phyloP scores from a whole-genome alignment of 768 basidiomycete genomes.

The Trametes cubensis region DNA sequence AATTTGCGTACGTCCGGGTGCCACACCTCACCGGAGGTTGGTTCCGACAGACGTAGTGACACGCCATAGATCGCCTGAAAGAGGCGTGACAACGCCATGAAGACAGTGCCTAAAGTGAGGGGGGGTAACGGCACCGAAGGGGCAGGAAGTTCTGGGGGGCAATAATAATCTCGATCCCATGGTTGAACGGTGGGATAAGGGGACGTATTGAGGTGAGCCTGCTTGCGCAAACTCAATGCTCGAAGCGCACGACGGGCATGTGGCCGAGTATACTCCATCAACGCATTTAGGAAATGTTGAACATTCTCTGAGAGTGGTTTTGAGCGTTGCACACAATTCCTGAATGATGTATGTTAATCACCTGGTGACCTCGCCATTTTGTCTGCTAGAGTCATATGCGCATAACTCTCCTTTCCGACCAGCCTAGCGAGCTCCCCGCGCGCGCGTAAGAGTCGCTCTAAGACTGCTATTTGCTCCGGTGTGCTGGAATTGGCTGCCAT shows the following conservation, averaged over 20 bases:
- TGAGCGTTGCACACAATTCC: no score
- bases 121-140: slow-evolving; percentile 74
- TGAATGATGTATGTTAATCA: no score
- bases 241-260: slow-evolving; percentile 75
- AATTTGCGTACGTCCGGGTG: slow-evolving; percentile 86
- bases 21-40: slow-evolving; percentile 84
- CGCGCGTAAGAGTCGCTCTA: slow-evolving; percentile 76
- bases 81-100: slow-evolving; percentile 88
- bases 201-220: slow-evolving; percentile 62
- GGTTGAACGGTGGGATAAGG: slow-evolving; percentile 73
- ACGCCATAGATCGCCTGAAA: slow-evolving; percentile 90
- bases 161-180: slow-evolving; percentile 98
- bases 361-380: slow-evolving; percentile 98
- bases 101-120: slow-evolving; percentile 86
- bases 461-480: slow-evolving; percentile 71
- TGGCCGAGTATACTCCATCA: slow-evolving; percentile 79
- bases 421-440: slow-evolving; percentile 83
- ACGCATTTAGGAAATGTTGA: slow-evolving; percentile 76
- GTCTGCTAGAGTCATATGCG: slow-evolving; percentile 83
- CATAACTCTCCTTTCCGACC: slow-evolving; percentile 85
- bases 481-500: slow-evolving; percentile 80
- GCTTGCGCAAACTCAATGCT: slow-evolving; percentile 70
- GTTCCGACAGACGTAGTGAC: slow-evolving; percentile 69
- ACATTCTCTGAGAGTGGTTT: no score
- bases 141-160: slow-evolving; percentile 74